Evolutionary conservation across 2,329 filamentous ascomycete species (phyloP), one percentile per base, ranked within the genome.

Genomic region (Aspergillus sp.): DNA sequence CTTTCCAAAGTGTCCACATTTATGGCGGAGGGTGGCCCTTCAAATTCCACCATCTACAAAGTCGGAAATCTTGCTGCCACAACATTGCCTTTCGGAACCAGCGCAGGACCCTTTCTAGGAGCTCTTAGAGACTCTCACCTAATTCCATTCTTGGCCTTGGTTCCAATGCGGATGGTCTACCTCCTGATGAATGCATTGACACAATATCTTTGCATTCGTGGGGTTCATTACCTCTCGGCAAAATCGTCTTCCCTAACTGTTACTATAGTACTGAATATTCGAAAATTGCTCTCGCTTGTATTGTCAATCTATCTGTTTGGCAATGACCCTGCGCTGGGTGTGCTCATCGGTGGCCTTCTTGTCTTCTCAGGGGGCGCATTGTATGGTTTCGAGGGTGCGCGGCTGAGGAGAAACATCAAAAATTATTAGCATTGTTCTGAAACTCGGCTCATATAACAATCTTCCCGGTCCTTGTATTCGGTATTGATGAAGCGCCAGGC

Each of bases 241-340:
- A 89, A 89, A 56, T 91, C 91, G 3, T 94, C 93, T 3, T 96
- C 95, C 0, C 83, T 99, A 57, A 98, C 95, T 0, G 95, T 99
- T 24, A 97, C 94, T 1, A 96, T 99, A 68, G 92, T 98, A 52
- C 82, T 99, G 61, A 99, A 98, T 73, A 90, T 99, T 61, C 86
- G 95, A 67, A 99, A 99, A 77, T 81, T 99, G 20, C 89, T 96
- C 57, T 97, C 93, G 69, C 84, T 98, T 61, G 80, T 98, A 62
- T 75, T 98, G 59, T 97, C 93, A 68, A 96, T 98, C 60, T 94
- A 92, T 85, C 77, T 99, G 1, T 99, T 99, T 77, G 95, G 94
- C 5, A 97, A 99, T 73, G 78, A 84, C 45, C 81, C 99, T 64
- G 86, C 89, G 12, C 78, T 82, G 0, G 89, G 91, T 45, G 96